phyloP scores from a whole-genome alignment of 306 rosid species.

The Malus orientalis region DNA sequence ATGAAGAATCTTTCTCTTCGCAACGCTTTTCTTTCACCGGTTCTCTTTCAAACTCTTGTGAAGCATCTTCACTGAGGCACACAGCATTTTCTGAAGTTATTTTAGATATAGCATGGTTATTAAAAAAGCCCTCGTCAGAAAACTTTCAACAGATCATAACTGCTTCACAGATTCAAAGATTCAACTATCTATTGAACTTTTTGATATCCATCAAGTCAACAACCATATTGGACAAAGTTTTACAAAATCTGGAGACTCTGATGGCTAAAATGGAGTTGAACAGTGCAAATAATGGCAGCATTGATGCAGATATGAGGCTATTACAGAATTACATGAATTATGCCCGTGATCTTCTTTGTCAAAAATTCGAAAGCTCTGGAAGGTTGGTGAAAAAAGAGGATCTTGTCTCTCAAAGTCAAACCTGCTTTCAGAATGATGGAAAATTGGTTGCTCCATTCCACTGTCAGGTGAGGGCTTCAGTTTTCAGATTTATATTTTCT shows the following conservation, averaged over 20 bases:
- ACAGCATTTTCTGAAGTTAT: constrained; percentile 53
- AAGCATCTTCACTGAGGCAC: constrained; percentile 42
- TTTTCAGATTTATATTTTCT: not conserved
- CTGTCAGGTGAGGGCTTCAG: constrained; percentile 46
- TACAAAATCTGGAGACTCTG: constrained; percentile 41
- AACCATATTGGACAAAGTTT: constrained; percentile 58
- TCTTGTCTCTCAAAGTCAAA: constrained; percentile 29
- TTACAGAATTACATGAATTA: constrained; percentile 36
- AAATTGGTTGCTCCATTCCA: constrained; percentile 21
- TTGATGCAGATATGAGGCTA: constrained; percentile 36
- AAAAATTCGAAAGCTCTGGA: constrained; percentile 26
- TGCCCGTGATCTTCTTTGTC: constrained; percentile 40
- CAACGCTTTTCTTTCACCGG: constrained; percentile 25
- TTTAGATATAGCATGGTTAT: constrained; percentile 85
- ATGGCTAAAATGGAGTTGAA: constrained; percentile 33
- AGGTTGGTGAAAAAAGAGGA: constrained; percentile 27
- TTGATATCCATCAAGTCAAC: constrained; percentile 56
- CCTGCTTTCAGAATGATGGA: constrained; percentile 24
- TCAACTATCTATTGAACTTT: constrained; percentile 58
- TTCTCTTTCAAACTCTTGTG: constrained; percentile 46
- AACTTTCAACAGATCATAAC: constrained; percentile 39
- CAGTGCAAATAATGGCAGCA: constrained; percentile 14
- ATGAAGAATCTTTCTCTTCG: constrained; percentile 36
- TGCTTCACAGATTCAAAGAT: constrained; percentile 63
- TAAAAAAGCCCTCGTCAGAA: constrained; percentile 62